These are phyloP conservation scores for Aspergillus sclerotioniger DNA, from an alignment of 495 filamentous ascomycete species.

Conservation along the genomic window DNA sequence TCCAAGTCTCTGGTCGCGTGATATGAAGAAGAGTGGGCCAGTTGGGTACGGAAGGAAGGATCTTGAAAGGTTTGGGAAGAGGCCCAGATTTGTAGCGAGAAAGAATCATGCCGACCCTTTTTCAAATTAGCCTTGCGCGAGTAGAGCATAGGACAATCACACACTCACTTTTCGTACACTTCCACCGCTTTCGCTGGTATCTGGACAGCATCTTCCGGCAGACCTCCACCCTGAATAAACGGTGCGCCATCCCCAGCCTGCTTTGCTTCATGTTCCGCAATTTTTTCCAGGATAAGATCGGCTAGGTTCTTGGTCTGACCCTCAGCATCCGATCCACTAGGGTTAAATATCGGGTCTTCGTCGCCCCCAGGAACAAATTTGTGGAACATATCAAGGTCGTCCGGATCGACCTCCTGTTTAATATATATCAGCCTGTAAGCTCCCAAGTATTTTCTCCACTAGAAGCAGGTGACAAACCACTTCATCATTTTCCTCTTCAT, in stretches of 20 bases:
- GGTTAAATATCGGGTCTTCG: slow-evolving; percentile 47
- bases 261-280: slow-evolving; percentile 83
- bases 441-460: neutral
- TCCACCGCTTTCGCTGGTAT: slow-evolving; percentile 90
- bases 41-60: slow-evolving; percentile 84
- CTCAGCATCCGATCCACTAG: slow-evolving; percentile 44
- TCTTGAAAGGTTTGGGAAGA: slow-evolving; percentile 95
- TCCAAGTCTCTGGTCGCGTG: slow-evolving; percentile 82
- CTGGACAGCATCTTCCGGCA: slow-evolving; percentile 76
- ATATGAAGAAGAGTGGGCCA: slow-evolving; percentile 85
- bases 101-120: slow-evolving; percentile 79
- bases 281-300: slow-evolving; percentile 89
- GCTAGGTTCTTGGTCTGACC: slow-evolving; percentile 74
- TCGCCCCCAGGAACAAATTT: slow-evolving; percentile 71
- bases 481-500: slow-evolving; percentile 73
- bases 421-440: neutral
- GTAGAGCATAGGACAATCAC: neutral
- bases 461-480: slow-evolving; percentile 43
- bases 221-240: slow-evolving; percentile 45
- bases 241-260: slow-evolving; percentile 43
- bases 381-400: slow-evolving; percentile 85
- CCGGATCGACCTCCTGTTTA: slow-evolving; percentile 75
- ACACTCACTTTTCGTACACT: slow-evolving; percentile 79
- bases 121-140: slow-evolving; percentile 18
- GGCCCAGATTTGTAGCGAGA: slow-evolving; percentile 93